phyloP scores from a whole-genome alignment of 805 yeast species.

The Sungouiella thailandica region DNA sequence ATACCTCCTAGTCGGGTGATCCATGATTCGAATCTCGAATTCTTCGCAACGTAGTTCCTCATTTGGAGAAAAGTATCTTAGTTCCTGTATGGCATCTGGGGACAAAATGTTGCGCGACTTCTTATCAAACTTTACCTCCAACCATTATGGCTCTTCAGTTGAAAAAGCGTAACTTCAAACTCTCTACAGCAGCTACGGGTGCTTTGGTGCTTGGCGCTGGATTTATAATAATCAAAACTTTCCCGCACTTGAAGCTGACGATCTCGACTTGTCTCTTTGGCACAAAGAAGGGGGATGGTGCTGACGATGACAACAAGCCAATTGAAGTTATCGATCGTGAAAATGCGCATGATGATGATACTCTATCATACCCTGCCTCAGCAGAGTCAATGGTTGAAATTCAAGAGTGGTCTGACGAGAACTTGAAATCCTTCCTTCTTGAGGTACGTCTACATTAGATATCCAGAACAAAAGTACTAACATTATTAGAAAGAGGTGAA shows the following conservation, averaged over 20 bases:
- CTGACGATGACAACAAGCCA: slow-evolving; percentile 22
- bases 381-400: slow-evolving; percentile 24
- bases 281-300: slow-evolving; percentile 2
- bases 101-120: background rate
- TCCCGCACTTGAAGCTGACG: slow-evolving; percentile 42
- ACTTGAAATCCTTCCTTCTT: slow-evolving; percentile 31
- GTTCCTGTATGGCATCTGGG: too few species aligned
- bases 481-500: slow-evolving; percentile 40
- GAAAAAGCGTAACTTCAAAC: slow-evolving; percentile 13
- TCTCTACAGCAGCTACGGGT: slow-evolving; percentile 29
- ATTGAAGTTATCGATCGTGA: slow-evolving; percentile 12
- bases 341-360: background rate
- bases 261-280: slow-evolving; percentile 13
- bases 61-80: too few species aligned
- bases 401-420: slow-evolving; percentile 30
- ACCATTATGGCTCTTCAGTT: slow-evolving; percentile 19
- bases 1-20: too few species aligned
- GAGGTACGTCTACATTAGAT: slow-evolving; percentile 28
- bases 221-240: slow-evolving; percentile 39
- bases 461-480: slow-evolving; percentile 10
- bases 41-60: too few species aligned
- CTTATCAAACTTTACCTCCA: background rate
- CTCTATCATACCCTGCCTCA: slow-evolving; percentile 1
- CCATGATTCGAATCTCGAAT: too few species aligned
- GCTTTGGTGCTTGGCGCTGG: slow-evolving; percentile 41